These are phyloP conservation scores for Diplogelasinospora grovesii DNA, from an alignment of 495 filamentous ascomycete genomes.

Conservation along the genomic window DNA sequence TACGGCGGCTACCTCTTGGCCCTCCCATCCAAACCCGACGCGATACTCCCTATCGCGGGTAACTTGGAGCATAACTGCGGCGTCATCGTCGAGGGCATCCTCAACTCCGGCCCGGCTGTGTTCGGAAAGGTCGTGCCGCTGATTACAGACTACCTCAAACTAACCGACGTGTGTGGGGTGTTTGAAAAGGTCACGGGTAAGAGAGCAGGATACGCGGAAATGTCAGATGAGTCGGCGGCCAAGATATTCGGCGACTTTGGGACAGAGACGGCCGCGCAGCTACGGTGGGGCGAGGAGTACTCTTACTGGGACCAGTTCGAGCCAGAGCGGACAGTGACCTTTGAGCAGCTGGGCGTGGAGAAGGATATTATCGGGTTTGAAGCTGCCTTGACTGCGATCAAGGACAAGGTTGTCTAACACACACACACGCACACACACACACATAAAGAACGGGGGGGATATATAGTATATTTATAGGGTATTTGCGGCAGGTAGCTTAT, in stretches of 20 bases:
- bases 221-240: background rate
- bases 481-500: slow-evolving; percentile 14
- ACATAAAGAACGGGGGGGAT: too few relatives aligned
- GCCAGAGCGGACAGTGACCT: background rate
- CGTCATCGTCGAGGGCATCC: slow-evolving; percentile 1
- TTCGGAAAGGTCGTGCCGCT: slow-evolving; percentile 2
- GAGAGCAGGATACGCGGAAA: background rate
- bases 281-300: slow-evolving; percentile 5
- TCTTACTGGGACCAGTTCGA: slow-evolving; percentile 3
- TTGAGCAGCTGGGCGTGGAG: background rate
- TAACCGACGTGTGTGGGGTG: background rate
- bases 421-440: background rate
- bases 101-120: slow-evolving; percentile 2
- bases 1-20: background rate
- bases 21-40: background rate
- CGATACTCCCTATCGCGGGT: slow-evolving; percentile 1
- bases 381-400: background rate
- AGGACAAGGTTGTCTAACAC: background rate
- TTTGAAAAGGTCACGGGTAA: slow-evolving; percentile 4
- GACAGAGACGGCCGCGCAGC: background rate
- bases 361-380: slow-evolving; percentile 1
- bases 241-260: slow-evolving; percentile 4
- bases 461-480: slow-evolving; percentile 3
- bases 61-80: slow-evolving; percentile 2
- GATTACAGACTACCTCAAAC: slow-evolving; percentile 3